Evolutionary conservation across 2,329 filamentous ascomycete genomes (phyloP), one percentile per base, ranked within the genome.

Genomic region (Pleurostoma richardsiae): DNA sequence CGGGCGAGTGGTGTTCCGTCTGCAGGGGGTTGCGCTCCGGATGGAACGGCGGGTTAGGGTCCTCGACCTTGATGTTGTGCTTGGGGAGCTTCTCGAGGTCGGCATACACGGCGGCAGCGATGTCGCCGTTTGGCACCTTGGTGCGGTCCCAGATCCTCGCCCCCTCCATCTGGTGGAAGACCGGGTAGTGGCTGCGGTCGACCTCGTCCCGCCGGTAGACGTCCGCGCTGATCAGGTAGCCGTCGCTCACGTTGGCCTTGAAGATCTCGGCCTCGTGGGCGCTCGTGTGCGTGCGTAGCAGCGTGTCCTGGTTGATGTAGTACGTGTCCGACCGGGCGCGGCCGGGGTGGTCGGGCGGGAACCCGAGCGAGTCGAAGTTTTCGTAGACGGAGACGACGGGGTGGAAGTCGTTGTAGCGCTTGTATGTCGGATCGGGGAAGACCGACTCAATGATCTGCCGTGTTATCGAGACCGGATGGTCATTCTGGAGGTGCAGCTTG

Each of bases 111-210:
- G 80, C 78, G 11, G 80, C 71, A 1, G 79, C 79, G 19, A 90
- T 63, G 53, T 86, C 77, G 19, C 74, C 76, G 49, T 66, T 72
- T 46, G 71, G 74, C 40, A 79, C 79, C 62, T 71, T 77, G 29
- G 63, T 73, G 7, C 89, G 80, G 61, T 94, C 86, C 92, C 94
- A 99, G 45, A 90, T 85, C 56, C 86, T 79, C 6, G 92, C 92
- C 10, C 90, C 92, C 66, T 99, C 94, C 91, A 97, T 97, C 70
- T 99, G 94, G 69, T 99, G 94, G 67, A 99, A 99, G 49, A 95
- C 83, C 0, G 94, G 94, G 68, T 97, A 97, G 69, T 99, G 94
- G 56, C 86, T 94, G 47, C 88, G 82, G 68, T 99, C 94, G 59
- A 99, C 86, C 47, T 92, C 91, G 78, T 99, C 94, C 54, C 94